Conservation (phyloP, 441 rosid genomes). For the Gossypium davidsonii region DNA sequence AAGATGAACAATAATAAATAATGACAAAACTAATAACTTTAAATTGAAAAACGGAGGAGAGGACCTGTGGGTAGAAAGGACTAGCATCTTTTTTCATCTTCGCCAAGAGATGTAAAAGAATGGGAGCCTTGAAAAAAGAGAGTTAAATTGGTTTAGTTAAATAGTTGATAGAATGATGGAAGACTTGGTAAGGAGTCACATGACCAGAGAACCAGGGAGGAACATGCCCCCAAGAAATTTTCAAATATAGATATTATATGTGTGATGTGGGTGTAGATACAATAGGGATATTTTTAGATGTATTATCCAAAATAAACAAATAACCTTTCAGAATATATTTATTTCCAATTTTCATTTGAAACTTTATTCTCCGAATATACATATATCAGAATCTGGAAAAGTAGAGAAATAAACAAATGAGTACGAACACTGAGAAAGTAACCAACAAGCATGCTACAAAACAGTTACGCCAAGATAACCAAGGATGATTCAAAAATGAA, state of each 20-base stretch:
- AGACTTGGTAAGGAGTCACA: background rate
- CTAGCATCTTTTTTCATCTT: constrained; percentile 45
- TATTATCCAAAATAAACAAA: background rate
- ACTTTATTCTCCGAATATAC: background rate
- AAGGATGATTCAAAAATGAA: background rate
- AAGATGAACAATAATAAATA: background rate
- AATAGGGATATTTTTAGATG: background rate
- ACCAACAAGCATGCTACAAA: background rate
- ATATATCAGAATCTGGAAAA: background rate
- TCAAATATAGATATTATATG: too few species aligned
- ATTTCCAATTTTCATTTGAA: background rate
- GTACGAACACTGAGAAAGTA: background rate
- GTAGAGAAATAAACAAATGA: background rate
- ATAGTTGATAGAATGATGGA: background rate
- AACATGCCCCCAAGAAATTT: background rate
- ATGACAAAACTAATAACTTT: background rate
- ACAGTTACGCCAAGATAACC: background rate
- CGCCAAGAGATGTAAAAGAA: constrained; percentile 53
- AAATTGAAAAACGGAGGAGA: background rate
- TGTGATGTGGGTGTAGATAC: background rate
- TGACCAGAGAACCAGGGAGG: background rate
- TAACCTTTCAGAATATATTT: background rate
- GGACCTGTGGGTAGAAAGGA: constrained; percentile 75
- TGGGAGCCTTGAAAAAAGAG: constrained; percentile 44
- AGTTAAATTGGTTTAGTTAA: background rate